Percentiles rank a stretch among this genome's conserved stretches.
Conservation (phyloP, 257 asterid species). For the Forsythia viridissima region DNA sequence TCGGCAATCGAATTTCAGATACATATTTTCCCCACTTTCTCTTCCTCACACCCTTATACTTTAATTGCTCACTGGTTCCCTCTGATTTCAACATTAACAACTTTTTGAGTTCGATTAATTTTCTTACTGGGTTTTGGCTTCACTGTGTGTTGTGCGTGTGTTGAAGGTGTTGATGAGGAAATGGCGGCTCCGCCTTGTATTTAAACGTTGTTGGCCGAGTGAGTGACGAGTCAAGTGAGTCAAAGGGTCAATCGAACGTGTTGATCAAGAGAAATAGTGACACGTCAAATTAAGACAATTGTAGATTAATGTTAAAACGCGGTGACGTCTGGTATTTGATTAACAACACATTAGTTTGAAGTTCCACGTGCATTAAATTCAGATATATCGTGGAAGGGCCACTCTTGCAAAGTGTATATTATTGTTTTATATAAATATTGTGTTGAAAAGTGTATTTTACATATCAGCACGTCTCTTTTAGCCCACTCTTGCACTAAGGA, state of each 20-base stretch:
- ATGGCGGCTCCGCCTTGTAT: conserved; percentile 56
- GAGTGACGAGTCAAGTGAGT: conserved; percentile 28
- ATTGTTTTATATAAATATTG: no score
- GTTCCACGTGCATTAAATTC: neutral
- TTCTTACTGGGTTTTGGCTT: neutral
- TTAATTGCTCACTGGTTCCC: conserved; percentile 8
- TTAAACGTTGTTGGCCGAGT: conserved; percentile 29
- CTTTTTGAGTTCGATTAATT: neutral
- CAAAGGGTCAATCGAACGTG: conserved; percentile 20
- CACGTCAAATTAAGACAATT: conserved; percentile 27
- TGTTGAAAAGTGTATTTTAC: no score
- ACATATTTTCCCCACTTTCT: conserved; percentile 81
- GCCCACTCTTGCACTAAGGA: no score
- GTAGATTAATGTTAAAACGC: conserved; percentile 30
- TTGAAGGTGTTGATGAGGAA: neutral
- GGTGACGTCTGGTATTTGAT: conserved; percentile 17
- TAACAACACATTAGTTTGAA: neutral
- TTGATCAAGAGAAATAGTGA: conserved; percentile 14
- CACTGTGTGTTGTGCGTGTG: neutral
- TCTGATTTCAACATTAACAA: conserved; percentile 51
- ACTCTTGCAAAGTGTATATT: no score
- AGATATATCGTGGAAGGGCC: neutral
- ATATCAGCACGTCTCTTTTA: no score
- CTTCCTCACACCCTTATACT: conserved; percentile 64
- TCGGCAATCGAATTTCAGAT: conserved; percentile 71